These are phyloP conservation scores for Chlorella variabilis DNA, from an alignment of 163 green algal genomes.

Conservation along the genomic window DNA sequence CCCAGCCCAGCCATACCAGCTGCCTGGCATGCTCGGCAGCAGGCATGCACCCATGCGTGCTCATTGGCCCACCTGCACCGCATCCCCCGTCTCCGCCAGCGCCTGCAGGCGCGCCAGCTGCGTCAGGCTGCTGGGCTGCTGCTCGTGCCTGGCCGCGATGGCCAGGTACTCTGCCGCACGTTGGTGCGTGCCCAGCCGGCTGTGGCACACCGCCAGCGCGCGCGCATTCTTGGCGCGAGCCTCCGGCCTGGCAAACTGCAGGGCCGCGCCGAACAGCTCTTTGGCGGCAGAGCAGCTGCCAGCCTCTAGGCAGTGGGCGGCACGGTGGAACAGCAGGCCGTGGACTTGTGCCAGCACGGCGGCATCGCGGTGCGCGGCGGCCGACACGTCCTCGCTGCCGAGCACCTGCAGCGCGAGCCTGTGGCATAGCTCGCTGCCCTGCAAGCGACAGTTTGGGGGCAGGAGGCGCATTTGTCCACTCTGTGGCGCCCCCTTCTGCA, in stretches of 20 bases:
- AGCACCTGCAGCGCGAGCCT: constrained; percentile 16
- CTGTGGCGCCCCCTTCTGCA: too few relatives aligned
- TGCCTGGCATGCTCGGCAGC: not conserved
- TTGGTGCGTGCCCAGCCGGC: constrained; percentile 4
- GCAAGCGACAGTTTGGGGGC: not conserved
- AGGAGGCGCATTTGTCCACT: too few relatives aligned
- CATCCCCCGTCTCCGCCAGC: not conserved
- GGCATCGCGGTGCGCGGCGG: not conserved
- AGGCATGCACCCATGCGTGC: too few relatives aligned
- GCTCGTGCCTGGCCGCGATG: constrained; percentile 26
- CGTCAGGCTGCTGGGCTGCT: constrained; percentile 19
- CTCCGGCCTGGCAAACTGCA: not conserved
- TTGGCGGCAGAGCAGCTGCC: not conserved
- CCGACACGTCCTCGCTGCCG: not conserved
- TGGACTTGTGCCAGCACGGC: not conserved
- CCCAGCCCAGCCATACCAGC: not conserved
- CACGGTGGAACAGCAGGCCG: constrained; percentile 22
- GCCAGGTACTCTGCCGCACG: constrained; percentile 33
- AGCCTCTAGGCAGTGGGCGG: not conserved
- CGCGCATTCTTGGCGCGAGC: constrained; percentile 11
- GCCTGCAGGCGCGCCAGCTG: constrained; percentile 21
- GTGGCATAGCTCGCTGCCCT: constrained; percentile 5
- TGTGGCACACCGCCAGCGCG: constrained; percentile 23
- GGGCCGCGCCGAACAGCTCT: constrained; percentile 25
- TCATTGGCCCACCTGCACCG: not conserved